Evolutionary conservation across 1,284 basidiomycete genomes (phyloP), one percentile per base, ranked within the genome.

Genomic region (Cutaneotrichosporon dermatis): DNA sequence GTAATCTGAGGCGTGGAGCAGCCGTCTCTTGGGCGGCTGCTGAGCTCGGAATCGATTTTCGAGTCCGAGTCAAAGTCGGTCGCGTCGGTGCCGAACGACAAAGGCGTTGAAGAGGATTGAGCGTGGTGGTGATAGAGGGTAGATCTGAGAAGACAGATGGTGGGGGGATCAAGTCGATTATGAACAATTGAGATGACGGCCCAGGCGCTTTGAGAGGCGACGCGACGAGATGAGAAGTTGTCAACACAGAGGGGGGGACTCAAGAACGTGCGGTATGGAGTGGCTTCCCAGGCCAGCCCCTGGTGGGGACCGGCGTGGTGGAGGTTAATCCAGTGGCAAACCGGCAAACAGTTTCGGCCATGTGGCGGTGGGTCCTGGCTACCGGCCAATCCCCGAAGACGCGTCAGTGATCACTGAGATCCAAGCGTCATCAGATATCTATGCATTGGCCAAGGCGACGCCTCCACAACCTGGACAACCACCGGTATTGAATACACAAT

Each of bases 331-430:
- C 43, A 40, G 50, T 51, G 50, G 37, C 50, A 51, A 44, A 40
- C 50, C 39, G 50, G 37, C 50, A 51, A 44, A 40, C 50, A 39
- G 37, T 40, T 51, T 51, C 37, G 37, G 50, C 37, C 46, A 49
- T 40, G 12, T 25, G 25, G 25, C 25, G 25, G 25, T 25, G 25
- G 25, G 25, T 25, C 25, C 2, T 25, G 25, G 25, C 39, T 9
- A 8, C 39, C 39, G 39, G 12, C 39, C 39, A 40, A 40, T 40
- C 39, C 12, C 39, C 39, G 39, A 40, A 8, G 39, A 8, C 39
- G 39, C 39, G 39, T 40, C 39, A 40, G 39, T 40, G 9, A 40
- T 12, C 9, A 12, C 2, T 48, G 15, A 25, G 8, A 11, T 6
- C 33, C 46, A 16, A 34, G 25, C 3, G 25, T 25, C 25, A 25